Conservation (phyloP, 1,284 basidiomycete species). For the Irpex sp. region DNA sequence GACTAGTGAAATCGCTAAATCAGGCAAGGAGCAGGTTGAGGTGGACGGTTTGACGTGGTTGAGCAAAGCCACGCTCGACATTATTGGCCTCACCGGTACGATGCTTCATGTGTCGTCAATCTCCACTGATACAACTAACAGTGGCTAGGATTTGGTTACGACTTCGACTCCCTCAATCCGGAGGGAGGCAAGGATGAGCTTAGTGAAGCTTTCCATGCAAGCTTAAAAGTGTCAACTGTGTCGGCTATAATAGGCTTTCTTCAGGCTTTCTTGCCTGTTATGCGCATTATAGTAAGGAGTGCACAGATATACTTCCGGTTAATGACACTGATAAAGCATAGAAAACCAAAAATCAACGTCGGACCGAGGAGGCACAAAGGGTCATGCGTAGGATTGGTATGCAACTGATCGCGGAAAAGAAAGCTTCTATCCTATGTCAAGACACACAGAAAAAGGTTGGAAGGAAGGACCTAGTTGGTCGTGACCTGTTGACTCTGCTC, state of each 20-base stretch:
- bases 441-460: conserved; percentile 30
- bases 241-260: conserved; percentile 40
- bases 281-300: conserved; percentile 49
- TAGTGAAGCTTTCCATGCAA: conserved; percentile 52
- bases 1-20: conserved; percentile 20
- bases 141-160: conserved; percentile 19
- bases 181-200: conserved; percentile 51
- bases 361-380: conserved; percentile 27
- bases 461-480: conserved; percentile 22
- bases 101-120: background rate
- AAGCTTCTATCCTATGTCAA: conserved; percentile 33
- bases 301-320: background rate
- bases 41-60: conserved; percentile 52
- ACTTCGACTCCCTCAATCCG: conserved; percentile 58
- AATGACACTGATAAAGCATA: conserved; percentile 14
- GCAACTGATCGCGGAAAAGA: conserved; percentile 49
- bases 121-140: background rate
- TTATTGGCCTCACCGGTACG: conserved; percentile 57
- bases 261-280: conserved; percentile 43
- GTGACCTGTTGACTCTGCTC: conserved; percentile 41
- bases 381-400: conserved; percentile 44
- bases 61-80: conserved; percentile 53
- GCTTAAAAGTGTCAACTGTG: conserved; percentile 41
- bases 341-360: conserved; percentile 36
- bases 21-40: conserved; percentile 19